Conservation (phyloP, 441 rosid species). For the Rhodomyrtus psidioides region DNA sequence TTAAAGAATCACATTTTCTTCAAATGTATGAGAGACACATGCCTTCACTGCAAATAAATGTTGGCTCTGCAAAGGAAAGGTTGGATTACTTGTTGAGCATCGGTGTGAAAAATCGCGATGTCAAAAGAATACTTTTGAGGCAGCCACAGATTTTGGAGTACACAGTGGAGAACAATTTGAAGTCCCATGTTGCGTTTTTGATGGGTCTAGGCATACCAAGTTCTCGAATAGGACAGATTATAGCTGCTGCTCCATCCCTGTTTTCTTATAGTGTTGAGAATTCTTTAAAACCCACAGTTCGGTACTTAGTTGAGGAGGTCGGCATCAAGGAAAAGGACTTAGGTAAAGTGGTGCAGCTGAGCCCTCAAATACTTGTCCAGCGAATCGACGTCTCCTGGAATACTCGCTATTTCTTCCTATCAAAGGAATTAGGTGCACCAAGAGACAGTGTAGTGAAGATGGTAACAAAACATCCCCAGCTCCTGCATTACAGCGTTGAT, state of each 20-base stretch:
- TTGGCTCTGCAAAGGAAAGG: conserved; percentile 69
- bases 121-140: conserved; percentile 76
- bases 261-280: conserved; percentile 87
- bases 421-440: conserved; percentile 89
- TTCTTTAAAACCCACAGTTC: conserved; percentile 81
- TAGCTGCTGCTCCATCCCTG: conserved; percentile 61
- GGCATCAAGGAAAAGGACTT: conserved; percentile 69
- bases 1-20: conserved; percentile 76
- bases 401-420: conserved; percentile 76
- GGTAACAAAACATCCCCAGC: conserved; percentile 93
- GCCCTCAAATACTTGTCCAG: conserved; percentile 95
- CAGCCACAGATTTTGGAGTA: conserved; percentile 88
- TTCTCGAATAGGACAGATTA: conserved; percentile 82
- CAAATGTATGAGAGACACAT: conserved; percentile 88
- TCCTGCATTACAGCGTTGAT: conserved; percentile 90
- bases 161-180: conserved; percentile 78
- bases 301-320: conserved; percentile 89
- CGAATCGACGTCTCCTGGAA: conserved; percentile 91
- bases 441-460: conserved; percentile 81
- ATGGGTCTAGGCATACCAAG: conserved; percentile 66
- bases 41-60: conserved; percentile 75
- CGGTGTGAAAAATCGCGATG: conserved; percentile 82
- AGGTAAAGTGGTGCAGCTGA: conserved; percentile 87
- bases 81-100: conserved; percentile 76
- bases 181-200: conserved; percentile 72